A percentile compares a stretch with the other conserved stretches of the same genome.
phyloP scores from a whole-genome alignment of 2,329 filamentous ascomycete genomes.

The Amauroascus verrucosus region DNA sequence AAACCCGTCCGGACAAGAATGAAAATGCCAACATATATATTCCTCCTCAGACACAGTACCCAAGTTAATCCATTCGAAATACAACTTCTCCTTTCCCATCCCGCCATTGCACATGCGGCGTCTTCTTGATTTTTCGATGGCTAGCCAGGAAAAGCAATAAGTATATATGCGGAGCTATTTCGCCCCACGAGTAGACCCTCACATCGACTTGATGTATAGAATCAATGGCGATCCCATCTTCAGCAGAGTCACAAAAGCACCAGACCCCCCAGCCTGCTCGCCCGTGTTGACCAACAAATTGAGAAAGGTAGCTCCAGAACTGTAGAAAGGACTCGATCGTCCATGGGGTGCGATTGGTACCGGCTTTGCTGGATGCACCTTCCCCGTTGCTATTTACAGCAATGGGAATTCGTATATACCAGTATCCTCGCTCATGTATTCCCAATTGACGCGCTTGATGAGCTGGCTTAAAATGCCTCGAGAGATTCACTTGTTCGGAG shows the following conservation, averaged over 20 bases:
- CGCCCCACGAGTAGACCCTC: conserved; percentile 68
- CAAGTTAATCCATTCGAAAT: conserved; percentile 35
- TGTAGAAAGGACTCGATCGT: conserved; percentile 25
- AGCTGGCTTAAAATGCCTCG: conserved; percentile 42
- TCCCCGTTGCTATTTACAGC: conserved; percentile 17
- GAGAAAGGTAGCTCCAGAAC: conserved; percentile 35
- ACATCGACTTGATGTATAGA: conserved; percentile 35
- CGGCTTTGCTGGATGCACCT: not conserved
- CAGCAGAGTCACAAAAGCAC: conserved; percentile 28
- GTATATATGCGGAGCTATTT: conserved; percentile 61
- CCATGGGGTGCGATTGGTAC: conserved; percentile 23
- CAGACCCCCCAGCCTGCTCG: conserved; percentile 40
- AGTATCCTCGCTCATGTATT: conserved; percentile 64
- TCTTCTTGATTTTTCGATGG: conserved; percentile 46
- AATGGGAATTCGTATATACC: conserved; percentile 56
- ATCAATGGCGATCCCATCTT: not conserved
- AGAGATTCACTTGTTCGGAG: conserved; percentile 40
- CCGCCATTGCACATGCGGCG: conserved; percentile 53
- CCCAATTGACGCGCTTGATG: conserved; percentile 42
- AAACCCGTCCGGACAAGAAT: too few relatives aligned
- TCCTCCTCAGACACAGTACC: too few relatives aligned
- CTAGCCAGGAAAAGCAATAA: conserved; percentile 65
- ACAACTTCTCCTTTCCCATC: conserved; percentile 51
- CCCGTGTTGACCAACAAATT: conserved; percentile 30
- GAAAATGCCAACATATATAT: too few relatives aligned